A percentile compares a stretch with the other conserved stretches of the same genome.
These are phyloP conservation scores for Diaporthe vexans DNA, from an alignment of 2,329 filamentous ascomycete genomes.

Conservation along the genomic window DNA sequence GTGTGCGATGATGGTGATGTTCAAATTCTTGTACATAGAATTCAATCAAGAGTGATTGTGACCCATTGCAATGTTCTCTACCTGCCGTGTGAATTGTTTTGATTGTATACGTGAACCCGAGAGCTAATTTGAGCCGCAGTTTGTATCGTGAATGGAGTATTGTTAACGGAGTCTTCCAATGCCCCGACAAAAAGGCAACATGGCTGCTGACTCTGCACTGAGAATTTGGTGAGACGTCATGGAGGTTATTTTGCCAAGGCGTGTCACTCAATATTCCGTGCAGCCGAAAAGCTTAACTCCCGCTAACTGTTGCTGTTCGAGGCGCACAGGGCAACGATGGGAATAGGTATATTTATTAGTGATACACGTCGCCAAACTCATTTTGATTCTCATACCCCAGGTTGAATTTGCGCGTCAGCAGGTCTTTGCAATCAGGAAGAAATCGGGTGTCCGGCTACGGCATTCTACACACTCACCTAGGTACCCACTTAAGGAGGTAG, in stretches of 20 bases:
- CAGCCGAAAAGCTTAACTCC: background rate
- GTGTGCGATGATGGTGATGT: background rate
- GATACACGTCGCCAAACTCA: background rate
- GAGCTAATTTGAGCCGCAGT: background rate
- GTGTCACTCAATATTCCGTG: background rate
- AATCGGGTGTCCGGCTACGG: too few relatives aligned
- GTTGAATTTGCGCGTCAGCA: background rate
- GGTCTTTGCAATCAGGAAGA: too few relatives aligned
- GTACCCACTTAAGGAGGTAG: too few relatives aligned
- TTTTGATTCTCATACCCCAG: background rate
- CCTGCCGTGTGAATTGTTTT: background rate
- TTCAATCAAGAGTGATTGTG: slow-evolving; percentile 30
- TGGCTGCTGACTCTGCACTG: background rate
- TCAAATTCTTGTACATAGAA: slow-evolving; percentile 29
- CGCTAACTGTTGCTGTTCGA: background rate
- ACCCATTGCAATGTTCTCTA: background rate
- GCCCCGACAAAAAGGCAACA: background rate
- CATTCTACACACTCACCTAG: too few relatives aligned
- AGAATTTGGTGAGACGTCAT: background rate
- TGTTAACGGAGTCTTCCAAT: background rate
- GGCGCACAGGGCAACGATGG: background rate
- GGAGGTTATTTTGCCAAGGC: background rate
- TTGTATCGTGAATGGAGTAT: background rate
- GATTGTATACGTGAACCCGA: background rate
- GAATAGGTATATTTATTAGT: too few relatives aligned